Evolutionary conservation across 352 stramenopile species (phyloP).

Genomic region (Phytophthora sp.): DNA sequence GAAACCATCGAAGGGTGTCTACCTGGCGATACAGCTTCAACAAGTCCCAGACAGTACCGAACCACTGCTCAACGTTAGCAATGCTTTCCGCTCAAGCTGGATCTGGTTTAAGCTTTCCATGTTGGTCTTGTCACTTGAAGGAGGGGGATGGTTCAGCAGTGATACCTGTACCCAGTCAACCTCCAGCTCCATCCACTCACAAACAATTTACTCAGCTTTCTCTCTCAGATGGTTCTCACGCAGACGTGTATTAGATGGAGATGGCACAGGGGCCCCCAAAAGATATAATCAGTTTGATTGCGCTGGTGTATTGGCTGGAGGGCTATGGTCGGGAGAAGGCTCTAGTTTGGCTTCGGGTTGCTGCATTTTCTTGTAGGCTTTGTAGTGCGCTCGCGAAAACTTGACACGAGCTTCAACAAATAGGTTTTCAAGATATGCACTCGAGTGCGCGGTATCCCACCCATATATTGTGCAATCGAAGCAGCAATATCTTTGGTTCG

Average conservation of each 20-base stretch:
- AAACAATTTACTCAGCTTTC: neutral
- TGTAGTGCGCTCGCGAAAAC: neutral
- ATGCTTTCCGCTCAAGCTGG: neutral
- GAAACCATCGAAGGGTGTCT: conserved; percentile 5
- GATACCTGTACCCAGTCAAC: conserved; percentile 4
- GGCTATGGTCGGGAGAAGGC: neutral
- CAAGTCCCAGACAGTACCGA: neutral
- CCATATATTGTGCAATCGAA: neutral
- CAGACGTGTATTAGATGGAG: neutral
- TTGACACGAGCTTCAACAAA: neutral
- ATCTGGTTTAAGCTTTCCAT: neutral
- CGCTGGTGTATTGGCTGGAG: neutral
- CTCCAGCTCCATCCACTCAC: neutral
- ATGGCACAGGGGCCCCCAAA: neutral
- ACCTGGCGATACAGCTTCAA: conserved; percentile 13
- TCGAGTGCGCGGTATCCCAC: neutral
- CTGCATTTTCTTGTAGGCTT: neutral
- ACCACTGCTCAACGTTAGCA: neutral
- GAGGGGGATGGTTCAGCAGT: neutral
- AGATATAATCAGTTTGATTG: neutral
- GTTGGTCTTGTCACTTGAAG: neutral
- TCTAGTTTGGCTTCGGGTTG: neutral
- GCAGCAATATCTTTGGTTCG: conserved; percentile 2
- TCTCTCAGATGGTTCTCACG: neutral
- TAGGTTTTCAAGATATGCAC: neutral